Evolutionary conservation across 192 early-diverging fungal genomes (phyloP).

Genomic region (Spizellomyces sp.): DNA sequence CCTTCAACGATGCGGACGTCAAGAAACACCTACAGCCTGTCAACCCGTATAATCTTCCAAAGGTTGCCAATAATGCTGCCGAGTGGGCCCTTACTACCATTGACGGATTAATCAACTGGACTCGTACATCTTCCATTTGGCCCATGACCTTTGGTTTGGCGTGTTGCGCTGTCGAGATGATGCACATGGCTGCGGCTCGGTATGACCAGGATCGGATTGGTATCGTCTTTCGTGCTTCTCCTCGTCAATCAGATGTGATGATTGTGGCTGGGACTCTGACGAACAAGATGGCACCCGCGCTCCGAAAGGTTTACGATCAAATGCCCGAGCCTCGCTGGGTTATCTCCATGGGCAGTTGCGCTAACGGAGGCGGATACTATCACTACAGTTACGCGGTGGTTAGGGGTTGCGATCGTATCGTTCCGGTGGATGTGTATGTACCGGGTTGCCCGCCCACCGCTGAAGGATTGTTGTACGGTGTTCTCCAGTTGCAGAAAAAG

Average conservation of each 20-base stretch:
- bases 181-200: slow-evolving; percentile 93
- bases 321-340: slow-evolving; percentile 99
- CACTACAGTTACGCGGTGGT: slow-evolving; percentile 98
- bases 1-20: slow-evolving; percentile 26
- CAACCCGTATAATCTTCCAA: slow-evolving; percentile 56
- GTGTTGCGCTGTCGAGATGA: slow-evolving; percentile 98
- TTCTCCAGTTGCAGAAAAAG: slow-evolving; percentile 98
- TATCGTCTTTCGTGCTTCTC: slow-evolving; percentile 96
- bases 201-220: slow-evolving; percentile 98
- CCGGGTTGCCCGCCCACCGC: slow-evolving; percentile 98
- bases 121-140: slow-evolving; percentile 85
- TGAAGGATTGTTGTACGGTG: slow-evolving; percentile 94
- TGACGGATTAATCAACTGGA: slow-evolving; percentile 92
- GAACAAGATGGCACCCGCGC: slow-evolving; percentile 97
- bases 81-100: slow-evolving; percentile 81
- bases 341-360: slow-evolving; percentile 97
- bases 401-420: slow-evolving; percentile 93
- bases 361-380: slow-evolving; percentile 98
- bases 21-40: slow-evolving; percentile 33
- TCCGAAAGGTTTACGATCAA: slow-evolving; percentile 75
- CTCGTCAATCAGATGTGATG: slow-evolving; percentile 98
- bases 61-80: slow-evolving; percentile 48
- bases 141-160: slow-evolving; percentile 85
- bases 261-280: slow-evolving; percentile 98
- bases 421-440: slow-evolving; percentile 90